Evolutionary conservation across 805 yeast genomes (phyloP), one percentile per base, ranked within the genome.

Genomic region (Zygoascus biomembranicola): DNA sequence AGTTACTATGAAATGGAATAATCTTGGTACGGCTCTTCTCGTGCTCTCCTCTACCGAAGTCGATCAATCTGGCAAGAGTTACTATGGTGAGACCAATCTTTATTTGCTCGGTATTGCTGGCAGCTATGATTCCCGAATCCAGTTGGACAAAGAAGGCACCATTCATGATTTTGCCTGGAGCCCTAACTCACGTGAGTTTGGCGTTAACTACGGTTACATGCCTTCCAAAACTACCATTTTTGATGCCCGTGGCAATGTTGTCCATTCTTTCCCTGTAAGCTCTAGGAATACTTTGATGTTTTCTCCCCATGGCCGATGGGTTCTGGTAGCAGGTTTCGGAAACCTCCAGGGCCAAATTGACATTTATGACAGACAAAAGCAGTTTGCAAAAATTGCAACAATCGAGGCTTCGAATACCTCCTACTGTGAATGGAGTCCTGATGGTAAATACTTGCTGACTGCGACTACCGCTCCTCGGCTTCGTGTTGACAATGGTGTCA

Each of bases 111-210:
- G 96, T 56, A 87, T 94, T 60, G 90, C 95, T 37, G 96, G 97
- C 13, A 81, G 90, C 42, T 90, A 88, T 63, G 96, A 92, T 65
- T 86, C 90, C 52, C 79, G 96, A 65, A 90, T 94, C 63, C 78
- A 82, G 54, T 80, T 94, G 63, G 89, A 87, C 58, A 84, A 87
- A 63, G 96, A 90, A 65, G 98, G 98, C 32, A 98, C 99, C 46
- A 90, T 94, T 61, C 97, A 94, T 72, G 99, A 94, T 69, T 87
- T 92, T 57, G 84, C 94, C 20, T 94, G 99, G 99, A 86, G 96
- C 26, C 97, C 98, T 55, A 82, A 90, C 50, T 88, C 96, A 18
- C 80, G 96, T 61, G 98, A 94, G 73, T 95, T 94, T 74, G 98
- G 97, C 56, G 99, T 94, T 45, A 89, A 87, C 53, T 90, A 90